Evolutionary conservation across 495 filamentous ascomycete species (phyloP).

Genomic region (Hypoxylon perforatum): DNA sequence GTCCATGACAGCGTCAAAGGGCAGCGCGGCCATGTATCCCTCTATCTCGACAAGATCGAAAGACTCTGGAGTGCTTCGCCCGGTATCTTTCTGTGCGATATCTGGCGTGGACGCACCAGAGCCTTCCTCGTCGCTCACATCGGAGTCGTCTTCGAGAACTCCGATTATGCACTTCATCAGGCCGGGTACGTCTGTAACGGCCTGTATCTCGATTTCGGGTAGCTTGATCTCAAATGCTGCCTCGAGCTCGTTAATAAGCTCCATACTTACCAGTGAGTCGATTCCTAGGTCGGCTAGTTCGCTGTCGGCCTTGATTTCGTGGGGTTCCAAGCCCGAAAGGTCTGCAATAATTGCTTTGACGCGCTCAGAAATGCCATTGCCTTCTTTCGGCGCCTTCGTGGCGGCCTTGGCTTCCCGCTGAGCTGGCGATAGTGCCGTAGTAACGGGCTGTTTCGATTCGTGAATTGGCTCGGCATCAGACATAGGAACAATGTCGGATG

Average conservation of each 20-base stretch:
- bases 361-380: slow-evolving; percentile 1
- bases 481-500: not conserved
- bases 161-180: slow-evolving; percentile 40
- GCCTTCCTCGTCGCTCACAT: slow-evolving; percentile 1
- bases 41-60: not conserved
- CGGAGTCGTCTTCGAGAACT: not conserved
- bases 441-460: not conserved
- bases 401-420: not conserved
- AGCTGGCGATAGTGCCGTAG: not conserved
- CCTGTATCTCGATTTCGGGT: slow-evolving; percentile 43
- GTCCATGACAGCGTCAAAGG: slow-evolving; percentile 29
- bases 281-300: slow-evolving; percentile 63
- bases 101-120: slow-evolving; percentile 1
- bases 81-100: slow-evolving; percentile 2
- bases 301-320: slow-evolving; percentile 53
- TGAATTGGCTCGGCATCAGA: not conserved
- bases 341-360: slow-evolving; percentile 3
- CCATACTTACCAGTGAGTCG: slow-evolving; percentile 65
- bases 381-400: not conserved
- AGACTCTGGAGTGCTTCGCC: not conserved
- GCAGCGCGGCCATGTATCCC: slow-evolving; percentile 20
- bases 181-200: slow-evolving; percentile 43
- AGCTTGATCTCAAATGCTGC: slow-evolving; percentile 49
- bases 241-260: slow-evolving; percentile 56
- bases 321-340: slow-evolving; percentile 53